phyloP scores from a whole-genome alignment of 306 rosid species.

The Spatholobus suberectus region DNA sequence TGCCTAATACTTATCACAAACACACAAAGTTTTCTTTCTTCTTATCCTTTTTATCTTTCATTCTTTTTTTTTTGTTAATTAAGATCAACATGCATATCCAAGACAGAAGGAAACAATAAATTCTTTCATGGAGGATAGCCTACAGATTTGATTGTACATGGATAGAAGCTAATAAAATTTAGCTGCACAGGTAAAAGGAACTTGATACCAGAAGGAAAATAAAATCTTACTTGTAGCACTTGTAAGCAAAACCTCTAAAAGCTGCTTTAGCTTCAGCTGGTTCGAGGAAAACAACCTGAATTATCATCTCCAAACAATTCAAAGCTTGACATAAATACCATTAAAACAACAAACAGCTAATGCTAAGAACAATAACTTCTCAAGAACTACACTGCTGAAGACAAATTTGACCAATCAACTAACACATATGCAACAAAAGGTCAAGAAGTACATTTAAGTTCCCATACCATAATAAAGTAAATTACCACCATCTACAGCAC shows the following conservation, averaged over 20 bases:
- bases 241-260: conserved; percentile 82
- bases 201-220: conserved; percentile 19
- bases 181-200: conserved; percentile 36
- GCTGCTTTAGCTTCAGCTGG: conserved; percentile 81
- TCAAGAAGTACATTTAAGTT: conserved; percentile 3
- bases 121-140: not conserved
- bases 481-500: not conserved
- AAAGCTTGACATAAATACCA: conserved; percentile 34
- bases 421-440: not conserved
- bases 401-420: not conserved
- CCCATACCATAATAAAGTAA: not conserved
- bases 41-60: no score
- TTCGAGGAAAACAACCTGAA: conserved; percentile 85
- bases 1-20: not conserved
- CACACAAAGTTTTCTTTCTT: not conserved
- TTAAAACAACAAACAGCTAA: not conserved
- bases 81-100: conserved; percentile 13
- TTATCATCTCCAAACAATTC: conserved; percentile 44
- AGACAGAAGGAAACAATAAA: conserved; percentile 1
- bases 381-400: not conserved
- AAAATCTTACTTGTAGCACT: conserved; percentile 71
- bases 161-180: conserved; percentile 40
- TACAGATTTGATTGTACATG: not conserved
- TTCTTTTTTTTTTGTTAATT: not conserved
- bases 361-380: conserved; percentile 16